Base-by-base conservation (phyloP, 768 basidiomycete species). In the Pleurotus giganteus region DNA sequence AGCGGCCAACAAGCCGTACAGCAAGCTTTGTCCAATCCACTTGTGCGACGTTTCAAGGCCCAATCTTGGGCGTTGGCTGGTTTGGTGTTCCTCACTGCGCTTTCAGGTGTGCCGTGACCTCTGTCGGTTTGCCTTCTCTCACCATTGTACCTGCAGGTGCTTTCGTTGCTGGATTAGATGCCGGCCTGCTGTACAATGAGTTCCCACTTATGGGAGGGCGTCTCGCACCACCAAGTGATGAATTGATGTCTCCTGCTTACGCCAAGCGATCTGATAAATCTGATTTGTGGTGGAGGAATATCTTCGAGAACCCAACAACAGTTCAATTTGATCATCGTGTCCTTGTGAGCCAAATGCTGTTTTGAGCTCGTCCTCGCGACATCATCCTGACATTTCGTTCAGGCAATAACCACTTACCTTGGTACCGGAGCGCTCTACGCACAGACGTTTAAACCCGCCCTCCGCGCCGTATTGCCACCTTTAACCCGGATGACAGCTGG, bases 321-420 rank as follows among this genome's bases (percentile, higher is more conserved):
- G 95, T 95, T 6, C 97, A 99, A 67, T 98, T 98, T 63, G 85
- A 99, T 65, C 97, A 99, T 70, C 88, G 97, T 19, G 74, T 95
- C 46, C 81, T 99, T 47, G 95, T 90, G 63, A 70, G 91, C 77
- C 34, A 52, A 34, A 53, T 29, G 46, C 57, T 15, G 32, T 7
- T 44, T 7, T 50, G 23, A 24, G 44, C 12, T 17, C 32, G 34
- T 44, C 28, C 24, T 37, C 47, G 29, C 37, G 41, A 27, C 55
- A 44, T 61, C 37, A n/a, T 27, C 41, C 32, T 31, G 23, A 47
- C n/a, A 58, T 21, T 17, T 55, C 6, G 45, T 42, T 29, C 58
- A 96, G 91, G 95, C 94, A 2, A 88, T 84, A 51, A 84, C 92
- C 0, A 96, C 96, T 0, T 95, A 95, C 69, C 29, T 83, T 21